Base-by-base conservation (phyloP, 257 asterid genomes). In the Nicotiana sylvestris region DNA sequence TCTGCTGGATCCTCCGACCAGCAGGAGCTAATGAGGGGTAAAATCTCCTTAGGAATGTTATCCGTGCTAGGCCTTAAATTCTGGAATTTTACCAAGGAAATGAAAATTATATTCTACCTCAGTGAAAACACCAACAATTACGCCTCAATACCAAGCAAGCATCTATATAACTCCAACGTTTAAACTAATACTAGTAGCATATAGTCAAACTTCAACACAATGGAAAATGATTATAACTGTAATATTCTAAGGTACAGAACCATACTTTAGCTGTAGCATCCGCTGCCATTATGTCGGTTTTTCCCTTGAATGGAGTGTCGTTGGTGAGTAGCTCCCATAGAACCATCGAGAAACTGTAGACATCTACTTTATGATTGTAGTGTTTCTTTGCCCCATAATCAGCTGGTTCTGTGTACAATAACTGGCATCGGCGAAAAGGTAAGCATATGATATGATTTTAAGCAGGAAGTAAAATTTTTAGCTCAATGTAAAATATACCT, bases 291-390 rank as follows among this genome's bases (percentile, higher is more conserved):
- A 89, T n/a, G 27, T 32, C 86, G 83, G 55, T 81, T 78, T 82
- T 69, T 33, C 92, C 93, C 80, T 88, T 85, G 82, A 87, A 92
- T 33, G 94, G 96, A 12, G 89, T 89, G 74, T 29, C 81, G 84
- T 90, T 92, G 5, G 92, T 87, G 69, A 92, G 85, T 68, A 92
- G 87, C 86, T 90, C 93, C 93, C 93, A 92, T 27, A 92, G 81
- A 83, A 92, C 86, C 86, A 92, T 84, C 18, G 96, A 87, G 88
- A 90, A 90, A 82, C 92, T 90, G 78, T 90, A 90, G 46, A 90
- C 93, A 76, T 92, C 94, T 5, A 92, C 96, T 83, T 90, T 90
- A 86, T 88, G 93, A 61, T 90, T 87, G 25, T 88, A 92, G 37
- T 85, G 81, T 87, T 88, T 90, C 91, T 85, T 92, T 53, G 25